These are phyloP conservation scores for Scalesia atractyloides DNA, from an alignment of 129 eudicot species.

Conservation along the genomic window DNA sequence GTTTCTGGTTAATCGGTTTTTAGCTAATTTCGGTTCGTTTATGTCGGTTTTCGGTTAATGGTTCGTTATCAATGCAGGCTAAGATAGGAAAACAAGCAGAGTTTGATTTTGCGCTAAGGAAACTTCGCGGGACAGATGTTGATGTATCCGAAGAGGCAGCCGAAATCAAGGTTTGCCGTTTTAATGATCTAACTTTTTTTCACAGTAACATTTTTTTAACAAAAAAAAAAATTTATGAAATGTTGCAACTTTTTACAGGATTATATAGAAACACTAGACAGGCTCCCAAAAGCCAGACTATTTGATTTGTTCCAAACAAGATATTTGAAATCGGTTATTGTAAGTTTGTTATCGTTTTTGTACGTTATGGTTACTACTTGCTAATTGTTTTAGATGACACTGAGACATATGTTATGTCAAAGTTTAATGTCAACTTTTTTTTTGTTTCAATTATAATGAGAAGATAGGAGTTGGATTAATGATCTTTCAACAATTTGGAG, in stretches of 20 bases:
- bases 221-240: not conserved
- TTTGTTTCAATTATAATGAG: constrained; percentile 20
- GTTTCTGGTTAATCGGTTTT: too few relatives aligned
- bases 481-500: constrained; percentile 86
- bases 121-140: constrained; percentile 71
- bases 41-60: too few relatives aligned
- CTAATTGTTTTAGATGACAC: not conserved
- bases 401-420: not conserved
- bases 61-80: constrained; percentile 68
- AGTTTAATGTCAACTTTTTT: constrained; percentile 1
- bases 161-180: constrained; percentile 60
- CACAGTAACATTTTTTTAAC: not conserved
- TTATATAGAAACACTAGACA: constrained; percentile 43
- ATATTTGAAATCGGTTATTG: constrained; percentile 60
- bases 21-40: too few relatives aligned
- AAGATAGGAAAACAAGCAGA: constrained; percentile 53
- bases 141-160: constrained; percentile 65
- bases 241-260: constrained; percentile 43
- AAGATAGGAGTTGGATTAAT: constrained; percentile 90
- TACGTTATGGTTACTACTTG: not conserved
- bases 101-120: constrained; percentile 54
- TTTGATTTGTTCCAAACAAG: constrained; percentile 53
- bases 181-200: not conserved
- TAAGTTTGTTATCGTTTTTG: constrained; percentile 47
- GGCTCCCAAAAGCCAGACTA: constrained; percentile 53